Base-by-base conservation (phyloP, 768 basidiomycete genomes). In the Scleroderma citrinum region DNA sequence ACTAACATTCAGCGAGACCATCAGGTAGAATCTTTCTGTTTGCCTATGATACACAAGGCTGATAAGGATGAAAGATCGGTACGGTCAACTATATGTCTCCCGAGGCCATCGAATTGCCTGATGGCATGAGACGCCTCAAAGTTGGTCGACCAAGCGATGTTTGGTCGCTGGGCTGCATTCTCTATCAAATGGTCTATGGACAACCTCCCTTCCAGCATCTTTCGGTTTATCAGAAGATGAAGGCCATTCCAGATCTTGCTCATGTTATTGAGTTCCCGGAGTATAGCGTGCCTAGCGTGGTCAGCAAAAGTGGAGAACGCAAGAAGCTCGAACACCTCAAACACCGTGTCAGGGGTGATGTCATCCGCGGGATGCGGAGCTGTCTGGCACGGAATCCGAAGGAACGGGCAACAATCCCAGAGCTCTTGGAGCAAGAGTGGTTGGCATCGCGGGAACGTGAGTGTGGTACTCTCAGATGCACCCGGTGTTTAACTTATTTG, bases 71-170 rank as follows among this genome's bases (percentile, higher is more conserved):
- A 21, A 14, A 95, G 88, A 86, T 99, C 56, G 95, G 95, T 3
- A 95, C 93, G 1, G 87, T 96, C 32, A 99, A 99, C 62, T 99
- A 95, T 64, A 99, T 99, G 95, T 93, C 92, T 47, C 95, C 95
- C 0, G 95, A 99, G 67, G 92, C 95, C 12, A 92, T 99, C 47
- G 90, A 93, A 61, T 71, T 88, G 19, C 84, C 84, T 4, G 90
- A 88, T 49, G 91, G 86, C 37, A 88, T 84, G 83, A 80, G 87
- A 12, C 79, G 91, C 21, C 80, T 95, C 50, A 96, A 95, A 74
- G 92, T 98, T 46, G 96, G 95, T 3, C 86, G 94, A 20, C 83
- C 93, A 0, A 92, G 89, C 46, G 95, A 99, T 64, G 91, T 99
- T 36, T 99, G 95, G 95, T 96, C 93, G 3, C 74, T 99, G 2